Evolutionary conservation across 2,329 filamentous ascomycete genomes (phyloP), one percentile per base, ranked within the genome.

Genomic region (Basipetospora sp.): DNA sequence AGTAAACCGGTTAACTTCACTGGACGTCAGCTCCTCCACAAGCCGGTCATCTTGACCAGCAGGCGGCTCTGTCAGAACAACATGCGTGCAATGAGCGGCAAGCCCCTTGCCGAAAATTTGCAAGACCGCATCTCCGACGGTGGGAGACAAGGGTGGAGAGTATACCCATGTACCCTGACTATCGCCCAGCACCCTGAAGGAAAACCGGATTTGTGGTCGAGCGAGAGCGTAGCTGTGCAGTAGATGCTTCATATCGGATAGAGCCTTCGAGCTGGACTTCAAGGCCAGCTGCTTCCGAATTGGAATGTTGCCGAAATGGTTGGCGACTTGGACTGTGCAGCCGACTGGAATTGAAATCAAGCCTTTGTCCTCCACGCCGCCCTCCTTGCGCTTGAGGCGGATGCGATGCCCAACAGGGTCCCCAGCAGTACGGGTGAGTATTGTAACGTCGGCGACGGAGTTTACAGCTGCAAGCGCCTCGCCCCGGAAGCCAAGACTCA

Each of bases 401-500:
- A 75, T 52, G 6, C 52, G 50, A 3, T 60, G 59, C 1, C 74
- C 80, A 5, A 79, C 63, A 2, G 65, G 53, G 43, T 85, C 78
- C 3, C 64, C 64, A 22, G 69, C 59, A 3, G 73, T 72, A 43
- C 72, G 70, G 3, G 81, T 86, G 11, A 65, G 79, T 36, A 86
- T 58, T 6, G 57, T 60, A 31, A 86, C 57, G 3, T 64, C 61
- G 27, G 72, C 74, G 41, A 83, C 51, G 30, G 69, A 64, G 42
- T 72, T 77, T 41, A 68, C 65, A 52, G 73, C 76, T 28, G 80
- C 77, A 42, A 88, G 58, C 13, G 80, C 80, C 49, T 84, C 73
- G 15, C 82, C 82, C 26, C 82, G 71, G 49, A 87, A 88, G 2
- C 82, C 82, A n/a, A 87, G 64, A 22, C 67, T 77, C 31, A 58